Percentiles rank a stretch among this genome's conserved stretches.
phyloP scores from a whole-genome alignment of 805 yeast genomes.

The Candida piceae region DNA sequence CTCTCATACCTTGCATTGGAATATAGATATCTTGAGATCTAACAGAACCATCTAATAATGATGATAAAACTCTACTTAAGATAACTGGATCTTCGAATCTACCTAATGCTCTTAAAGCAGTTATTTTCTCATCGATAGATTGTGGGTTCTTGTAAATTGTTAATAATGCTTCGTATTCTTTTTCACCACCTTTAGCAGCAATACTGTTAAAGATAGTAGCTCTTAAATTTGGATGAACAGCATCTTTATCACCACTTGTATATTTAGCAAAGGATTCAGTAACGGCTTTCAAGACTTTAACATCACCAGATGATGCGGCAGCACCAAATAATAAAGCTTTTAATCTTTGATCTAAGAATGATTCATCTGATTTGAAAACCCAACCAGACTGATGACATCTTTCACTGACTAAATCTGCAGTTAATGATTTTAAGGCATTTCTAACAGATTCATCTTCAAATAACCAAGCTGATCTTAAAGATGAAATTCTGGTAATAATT shows the following conservation, averaged over 20 bases:
- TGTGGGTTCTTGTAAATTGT: slow-evolving; percentile 46
- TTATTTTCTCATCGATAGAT: slow-evolving; percentile 53
- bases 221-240: slow-evolving; percentile 43
- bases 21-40: slow-evolving; percentile 43
- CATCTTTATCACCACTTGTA: slow-evolving; percentile 22
- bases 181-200: slow-evolving; percentile 34
- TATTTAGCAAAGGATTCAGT: slow-evolving; percentile 25
- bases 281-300: slow-evolving; percentile 30
- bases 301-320: slow-evolving; percentile 38
- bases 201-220: slow-evolving; percentile 40
- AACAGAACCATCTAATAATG: slow-evolving; percentile 64
- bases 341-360: slow-evolving; percentile 33
- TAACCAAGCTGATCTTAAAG: slow-evolving; percentile 29
- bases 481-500: slow-evolving; percentile 38
- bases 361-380: slow-evolving; percentile 75
- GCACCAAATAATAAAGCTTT: slow-evolving; percentile 38
- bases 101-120: slow-evolving; percentile 53
- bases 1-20: slow-evolving; percentile 71
- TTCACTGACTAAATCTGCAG: slow-evolving; percentile 22
- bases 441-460: slow-evolving; percentile 34
- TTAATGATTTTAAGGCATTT: slow-evolving; percentile 30
- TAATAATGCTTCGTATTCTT: slow-evolving; percentile 37
- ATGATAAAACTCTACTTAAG: slow-evolving; percentile 34
- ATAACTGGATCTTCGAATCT: slow-evolving; percentile 34
- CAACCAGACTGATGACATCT: slow-evolving; percentile 59